Evolutionary conservation across 495 filamentous ascomycete genomes (phyloP).

Genomic region (Apodospora peruviana): DNA sequence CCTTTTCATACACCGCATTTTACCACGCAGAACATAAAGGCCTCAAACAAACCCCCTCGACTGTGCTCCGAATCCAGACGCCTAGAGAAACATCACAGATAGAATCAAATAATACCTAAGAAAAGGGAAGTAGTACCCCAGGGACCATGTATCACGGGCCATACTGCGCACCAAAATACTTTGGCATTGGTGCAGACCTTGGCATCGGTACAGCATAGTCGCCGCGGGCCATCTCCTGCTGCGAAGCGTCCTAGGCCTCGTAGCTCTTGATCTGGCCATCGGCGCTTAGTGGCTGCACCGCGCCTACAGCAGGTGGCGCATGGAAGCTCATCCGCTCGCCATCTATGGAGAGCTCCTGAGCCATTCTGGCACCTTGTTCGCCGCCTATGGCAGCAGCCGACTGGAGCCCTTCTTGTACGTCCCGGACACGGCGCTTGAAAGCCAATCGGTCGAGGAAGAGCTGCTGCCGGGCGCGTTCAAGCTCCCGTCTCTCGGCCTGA

Average conservation of each 20-base stretch:
- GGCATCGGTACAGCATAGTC: background rate
- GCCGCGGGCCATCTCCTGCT: background rate
- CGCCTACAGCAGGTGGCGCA: conserved; percentile 35
- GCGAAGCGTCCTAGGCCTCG: conserved; percentile 30
- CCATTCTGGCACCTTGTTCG: conserved; percentile 53
- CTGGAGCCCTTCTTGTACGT: conserved; percentile 73
- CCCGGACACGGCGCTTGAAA: conserved; percentile 80
- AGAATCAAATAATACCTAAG: too few relatives aligned
- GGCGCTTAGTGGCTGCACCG: conserved; percentile 60
- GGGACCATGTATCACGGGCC: too few relatives aligned
- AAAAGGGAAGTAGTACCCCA: too few relatives aligned
- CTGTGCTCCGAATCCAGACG: conserved; percentile 5
- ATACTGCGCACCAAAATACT: too few relatives aligned
- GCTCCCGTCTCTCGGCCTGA: conserved; percentile 84
- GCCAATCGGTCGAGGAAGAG: conserved; percentile 86
- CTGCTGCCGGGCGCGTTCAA: conserved; percentile 85
- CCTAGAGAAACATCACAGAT: conserved; percentile 1
- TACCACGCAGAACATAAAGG: conserved; percentile 2
- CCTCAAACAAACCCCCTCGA: background rate
- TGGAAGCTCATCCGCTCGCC: conserved; percentile 60
- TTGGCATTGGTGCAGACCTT: background rate
- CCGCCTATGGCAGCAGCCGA: conserved; percentile 54
- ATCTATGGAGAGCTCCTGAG: conserved; percentile 39
- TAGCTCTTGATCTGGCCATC: conserved; percentile 52
- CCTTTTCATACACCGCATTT: conserved; percentile 13